Evolutionary conservation across 345 rosid genomes (phyloP), one percentile per base, ranked within the genome.

Genomic region (Viola odorata): DNA sequence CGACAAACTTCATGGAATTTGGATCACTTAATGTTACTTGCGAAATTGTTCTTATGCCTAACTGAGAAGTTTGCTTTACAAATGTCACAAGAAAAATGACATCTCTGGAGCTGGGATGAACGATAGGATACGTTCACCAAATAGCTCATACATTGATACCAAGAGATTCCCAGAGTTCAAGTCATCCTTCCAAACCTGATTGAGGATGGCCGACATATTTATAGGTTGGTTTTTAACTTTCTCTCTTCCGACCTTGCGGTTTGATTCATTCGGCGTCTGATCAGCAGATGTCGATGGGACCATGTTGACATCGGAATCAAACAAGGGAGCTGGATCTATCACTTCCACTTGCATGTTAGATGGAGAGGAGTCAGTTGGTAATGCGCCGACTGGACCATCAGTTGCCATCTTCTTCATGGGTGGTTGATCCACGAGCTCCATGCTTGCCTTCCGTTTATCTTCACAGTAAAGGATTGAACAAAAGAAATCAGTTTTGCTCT

Each of bases 171-270:
- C 97, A 1, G 89, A 82, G 42, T 79, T 73, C 69, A 88, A 77
- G 51, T 88, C 96, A 52, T 90, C 92, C 65, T 90, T 88, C 97
- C 96, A 88, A 6, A 90, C 60, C 69, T 84, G 95, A 40, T 58
- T 55, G 40, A 80, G 79, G 58, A 84, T 80, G 37, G 89, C 87
- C 7, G 82, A 70, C 73, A 17, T 74, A 64, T 78, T 82, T 37
- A 72, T 48, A 49, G 70, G 66, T 48, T 47, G 75, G 55, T 55
- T 8, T 40, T 61, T 67, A 45, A 60, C 72, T 50, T 67, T 79
- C 17, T 5, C 66, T 64, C 66, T 80, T n/a, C 45, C 61, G 32
- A 45, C 64, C 56, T 70, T 61, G 49, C 66, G 55, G 49, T 55
- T 75, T 38, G 76, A 62, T 32, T 57, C 64, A 38, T 62, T 67